phyloP scores from a whole-genome alignment of 2,329 filamentous ascomycete species.

The Sporothrix phasma region DNA sequence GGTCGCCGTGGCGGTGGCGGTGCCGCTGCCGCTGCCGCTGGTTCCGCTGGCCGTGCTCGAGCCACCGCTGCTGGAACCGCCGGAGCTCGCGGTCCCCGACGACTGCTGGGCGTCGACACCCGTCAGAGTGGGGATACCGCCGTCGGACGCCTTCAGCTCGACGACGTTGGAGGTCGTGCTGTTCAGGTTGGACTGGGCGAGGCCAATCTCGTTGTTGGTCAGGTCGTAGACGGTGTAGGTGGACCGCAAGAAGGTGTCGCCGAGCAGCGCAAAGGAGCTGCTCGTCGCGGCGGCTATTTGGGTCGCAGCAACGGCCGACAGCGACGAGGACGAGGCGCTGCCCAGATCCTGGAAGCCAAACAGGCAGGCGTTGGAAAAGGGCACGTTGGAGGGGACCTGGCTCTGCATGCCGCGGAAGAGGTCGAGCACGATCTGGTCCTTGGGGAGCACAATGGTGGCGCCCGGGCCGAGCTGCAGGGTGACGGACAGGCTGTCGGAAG shows the following conservation, averaged over 20 bases:
- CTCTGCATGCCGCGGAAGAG: constrained; percentile 23
- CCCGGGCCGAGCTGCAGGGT: constrained; percentile 25
- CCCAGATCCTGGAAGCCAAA: constrained; percentile 42
- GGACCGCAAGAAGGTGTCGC: constrained; percentile 38
- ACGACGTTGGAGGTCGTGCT: constrained; percentile 35
- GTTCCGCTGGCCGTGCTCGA: constrained; percentile 2
- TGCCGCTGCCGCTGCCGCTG: constrained; percentile 13
- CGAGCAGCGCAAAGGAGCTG: constrained; percentile 28
- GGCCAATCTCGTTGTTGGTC: constrained; percentile 38
- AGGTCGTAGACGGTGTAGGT: constrained; percentile 49
- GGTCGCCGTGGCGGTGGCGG: constrained; percentile 13
- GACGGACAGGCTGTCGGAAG: constrained; percentile 25
- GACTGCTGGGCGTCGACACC: constrained; percentile 34
- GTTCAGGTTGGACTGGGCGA: constrained; percentile 45
- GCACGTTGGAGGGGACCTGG: constrained; percentile 24
- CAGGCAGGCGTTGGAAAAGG: constrained; percentile 37
- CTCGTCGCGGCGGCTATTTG: neutral
- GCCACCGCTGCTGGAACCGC: neutral
- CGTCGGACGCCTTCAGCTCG: constrained; percentile 33
- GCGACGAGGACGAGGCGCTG: constrained; percentile 11
- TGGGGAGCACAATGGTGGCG: constrained; percentile 23
- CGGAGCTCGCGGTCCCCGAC: constrained; percentile 1
- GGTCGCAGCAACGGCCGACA: neutral
- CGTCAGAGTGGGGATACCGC: constrained; percentile 33
- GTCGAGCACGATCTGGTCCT: constrained; percentile 33